These are phyloP conservation scores for Sclerotinia spermophila DNA, from an alignment of 2,329 filamentous ascomycete species.

Conservation along the genomic window DNA sequence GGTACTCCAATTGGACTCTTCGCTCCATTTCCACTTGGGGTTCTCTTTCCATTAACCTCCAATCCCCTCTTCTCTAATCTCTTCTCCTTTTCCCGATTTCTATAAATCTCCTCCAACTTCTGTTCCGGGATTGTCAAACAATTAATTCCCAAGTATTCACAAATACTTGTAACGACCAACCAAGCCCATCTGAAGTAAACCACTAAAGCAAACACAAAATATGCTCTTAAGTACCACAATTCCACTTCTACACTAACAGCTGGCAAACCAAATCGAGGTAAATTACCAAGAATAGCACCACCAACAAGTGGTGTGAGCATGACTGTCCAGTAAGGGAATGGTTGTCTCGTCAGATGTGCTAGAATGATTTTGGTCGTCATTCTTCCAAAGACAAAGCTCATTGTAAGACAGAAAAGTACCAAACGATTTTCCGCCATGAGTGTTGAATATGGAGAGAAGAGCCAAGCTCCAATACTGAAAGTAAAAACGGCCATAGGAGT, in stretches of 20 bases:
- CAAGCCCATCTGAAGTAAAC: constrained; percentile 93
- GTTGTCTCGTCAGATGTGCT: constrained; percentile 86
- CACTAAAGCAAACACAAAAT: constrained; percentile 77
- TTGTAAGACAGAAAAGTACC: constrained; percentile 84
- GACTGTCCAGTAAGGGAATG: constrained; percentile 95
- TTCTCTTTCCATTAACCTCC: constrained; percentile 21
- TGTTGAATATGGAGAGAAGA: constrained; percentile 83
- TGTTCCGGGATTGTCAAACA: constrained; percentile 78
- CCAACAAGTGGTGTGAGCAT: constrained; percentile 84
- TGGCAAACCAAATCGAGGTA: constrained; percentile 71
- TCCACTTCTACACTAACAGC: constrained; percentile 64
- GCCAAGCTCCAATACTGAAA: constrained; percentile 71
- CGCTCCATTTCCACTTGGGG: constrained; percentile 26
- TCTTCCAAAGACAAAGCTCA: constrained; percentile 95
- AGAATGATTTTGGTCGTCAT: constrained; percentile 99
- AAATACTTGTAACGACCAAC: constrained; percentile 86
- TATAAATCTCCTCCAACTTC: constrained; percentile 40
- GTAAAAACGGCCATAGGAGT: constrained; percentile 84
- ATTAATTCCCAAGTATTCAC: constrained; percentile 87
- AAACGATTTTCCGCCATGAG: constrained; percentile 82
- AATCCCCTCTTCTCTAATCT: constrained; percentile 12
- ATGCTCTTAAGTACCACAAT: constrained; percentile 76
- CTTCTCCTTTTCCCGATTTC: constrained; percentile 27
- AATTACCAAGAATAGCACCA: constrained; percentile 77
- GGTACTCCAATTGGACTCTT: constrained; percentile 25